Percentiles rank a stretch among this genome's conserved stretches.
phyloP scores from a whole-genome alignment of 2,329 filamentous ascomycete species.

The Blastomyces gilchristii region DNA sequence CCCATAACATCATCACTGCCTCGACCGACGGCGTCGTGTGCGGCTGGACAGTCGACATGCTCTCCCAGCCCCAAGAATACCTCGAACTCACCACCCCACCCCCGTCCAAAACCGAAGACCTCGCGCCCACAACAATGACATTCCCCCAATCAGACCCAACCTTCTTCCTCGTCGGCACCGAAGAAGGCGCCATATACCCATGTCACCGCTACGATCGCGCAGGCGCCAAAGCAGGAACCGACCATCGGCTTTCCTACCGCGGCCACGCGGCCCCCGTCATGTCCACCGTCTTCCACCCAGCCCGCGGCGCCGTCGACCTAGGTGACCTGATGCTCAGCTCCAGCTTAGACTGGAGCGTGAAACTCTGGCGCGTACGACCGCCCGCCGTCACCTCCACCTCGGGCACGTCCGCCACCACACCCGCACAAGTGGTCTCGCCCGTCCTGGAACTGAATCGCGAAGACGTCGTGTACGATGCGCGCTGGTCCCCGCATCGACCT shows the following conservation, averaged over 20 bases:
- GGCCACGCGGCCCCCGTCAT: slow-evolving; percentile 92
- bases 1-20: slow-evolving; percentile 95
- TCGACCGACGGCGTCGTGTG: slow-evolving; percentile 95
- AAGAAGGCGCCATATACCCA: slow-evolving; percentile 92
- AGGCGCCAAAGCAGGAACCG: slow-evolving; percentile 90
- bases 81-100: slow-evolving; percentile 77
- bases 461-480: slow-evolving; percentile 91
- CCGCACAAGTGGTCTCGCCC: slow-evolving; percentile 51
- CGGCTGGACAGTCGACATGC: slow-evolving; percentile 96
- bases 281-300: slow-evolving; percentile 91
- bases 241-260: slow-evolving; percentile 75
- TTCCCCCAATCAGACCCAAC: slow-evolving; percentile 94
- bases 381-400: slow-evolving; percentile 33
- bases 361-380: slow-evolving; percentile 80
- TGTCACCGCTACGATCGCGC: slow-evolving; percentile 96
- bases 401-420: slow-evolving; percentile 24
- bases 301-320: slow-evolving; percentile 82
- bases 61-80: slow-evolving; percentile 90
- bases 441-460: slow-evolving; percentile 86
- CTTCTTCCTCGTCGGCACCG: slow-evolving; percentile 92
- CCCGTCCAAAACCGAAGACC: slow-evolving; percentile 83
- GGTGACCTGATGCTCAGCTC: slow-evolving; percentile 89
- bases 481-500: slow-evolving; percentile 89
- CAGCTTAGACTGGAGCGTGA: slow-evolving; percentile 92
- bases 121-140: slow-evolving; percentile 86